Evolutionary conservation across 257 asterid species (phyloP).

Genomic region (Capsicum baccatum): DNA sequence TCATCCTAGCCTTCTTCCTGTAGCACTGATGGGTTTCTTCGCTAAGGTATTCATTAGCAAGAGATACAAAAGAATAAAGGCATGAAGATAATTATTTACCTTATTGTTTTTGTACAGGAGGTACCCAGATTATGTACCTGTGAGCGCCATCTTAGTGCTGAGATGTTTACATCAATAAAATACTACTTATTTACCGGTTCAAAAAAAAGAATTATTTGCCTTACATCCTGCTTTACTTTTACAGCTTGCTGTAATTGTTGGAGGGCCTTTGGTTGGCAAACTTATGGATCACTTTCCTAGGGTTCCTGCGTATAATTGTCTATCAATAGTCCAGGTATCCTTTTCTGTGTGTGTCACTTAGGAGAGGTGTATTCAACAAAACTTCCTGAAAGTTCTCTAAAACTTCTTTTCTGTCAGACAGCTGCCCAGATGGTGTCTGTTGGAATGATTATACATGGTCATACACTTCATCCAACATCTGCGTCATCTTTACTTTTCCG

Average conservation of each 20-base stretch:
- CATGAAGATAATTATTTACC: conserved; percentile 32
- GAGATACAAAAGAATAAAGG: conserved; percentile 3
- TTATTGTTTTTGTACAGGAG: conserved; percentile 22
- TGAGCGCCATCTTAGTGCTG: background rate
- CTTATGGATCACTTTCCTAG: conserved; percentile 94
- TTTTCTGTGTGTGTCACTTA: conserved; percentile 19
- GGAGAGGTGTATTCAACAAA: conserved; percentile 31
- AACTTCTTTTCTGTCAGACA: conserved; percentile 61
- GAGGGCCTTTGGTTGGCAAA: conserved; percentile 93
- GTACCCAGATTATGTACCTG: conserved; percentile 4
- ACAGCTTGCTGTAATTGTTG: conserved; percentile 88
- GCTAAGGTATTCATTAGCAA: conserved; percentile 64
- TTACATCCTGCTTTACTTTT: conserved; percentile 38
- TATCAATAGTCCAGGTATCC: conserved; percentile 74
- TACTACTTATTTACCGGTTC: conserved; percentile 15
- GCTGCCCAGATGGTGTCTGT: conserved; percentile 89
- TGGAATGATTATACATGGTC: conserved; percentile 85
- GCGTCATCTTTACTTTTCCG: conserved; percentile 63
- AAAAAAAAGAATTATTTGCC: conserved; percentile 26
- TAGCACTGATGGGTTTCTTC: conserved; percentile 80
- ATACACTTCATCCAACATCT: conserved; percentile 50
- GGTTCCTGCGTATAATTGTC: conserved; percentile 78
- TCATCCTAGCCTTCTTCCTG: conserved; percentile 95
- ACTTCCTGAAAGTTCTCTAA: conserved; percentile 29
- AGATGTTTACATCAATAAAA: background rate